Evolutionary conservation across 2,329 filamentous ascomycete genomes (phyloP), one percentile per base, ranked within the genome.

Genomic region (Penicillium sp.): DNA sequence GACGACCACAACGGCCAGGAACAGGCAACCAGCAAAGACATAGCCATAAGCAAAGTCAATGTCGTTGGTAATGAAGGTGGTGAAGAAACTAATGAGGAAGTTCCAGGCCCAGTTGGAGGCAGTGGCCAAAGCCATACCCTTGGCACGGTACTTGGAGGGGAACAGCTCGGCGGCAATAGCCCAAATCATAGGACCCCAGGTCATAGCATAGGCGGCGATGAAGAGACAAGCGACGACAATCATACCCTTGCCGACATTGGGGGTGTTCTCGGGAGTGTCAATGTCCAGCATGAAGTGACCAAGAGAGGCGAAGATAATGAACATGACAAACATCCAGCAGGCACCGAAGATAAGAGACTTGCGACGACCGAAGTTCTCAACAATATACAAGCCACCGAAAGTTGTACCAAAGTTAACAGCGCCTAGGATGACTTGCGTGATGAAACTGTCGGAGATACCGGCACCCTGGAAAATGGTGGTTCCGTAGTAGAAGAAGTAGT

Each of bases 121-220:
- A 6, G 88, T 91, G n/a, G 88, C 87, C n/a, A 92, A 75, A 1
- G 88, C 89, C 82, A 91, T 90, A 54, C 86, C 86, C 73, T 90
- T 90, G 55, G 89, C 88, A 68, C 89, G 84, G 56, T 75, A 76
- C 55, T 75, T 72, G 14, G 68, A 70, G 1, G 75, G 75, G 67
- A 75, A 77, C 4, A 78, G 61, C 54, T 78, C 75, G 6, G 73
- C 71, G 19, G 73, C 73, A 28, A 81, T 77, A 1, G 78, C 71
- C 79, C 79, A 81, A 8, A 79, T 67, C 63, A 80, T 79, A 0
- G 87, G 87, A 11, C 87, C 87, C 86, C 86, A 90, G 2, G 86
- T 89, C 40, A 78, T 76, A 18, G 87, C 88, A 58, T 88, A 91
- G 0, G 82, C 85, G 16, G 84, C 80, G 52, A 91, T 90, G 68